Evolutionary conservation across 176 grass and related monocot species (phyloP).

Genomic region (Oryza nivara): DNA sequence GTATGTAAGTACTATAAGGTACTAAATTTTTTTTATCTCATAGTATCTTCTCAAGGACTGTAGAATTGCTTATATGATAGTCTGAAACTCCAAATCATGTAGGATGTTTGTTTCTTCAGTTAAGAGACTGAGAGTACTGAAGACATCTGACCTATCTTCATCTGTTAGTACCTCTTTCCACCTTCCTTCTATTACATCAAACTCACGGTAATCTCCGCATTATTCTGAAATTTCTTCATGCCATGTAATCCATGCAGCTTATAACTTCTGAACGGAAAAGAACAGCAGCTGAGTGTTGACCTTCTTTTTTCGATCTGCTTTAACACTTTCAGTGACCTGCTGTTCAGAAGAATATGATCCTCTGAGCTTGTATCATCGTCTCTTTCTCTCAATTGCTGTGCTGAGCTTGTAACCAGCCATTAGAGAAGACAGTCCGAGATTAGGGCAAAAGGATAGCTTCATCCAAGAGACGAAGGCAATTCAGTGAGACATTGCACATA

Average conservation of each 20-base stretch:
- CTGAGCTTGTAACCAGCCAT: background rate
- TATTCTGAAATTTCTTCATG: background rate
- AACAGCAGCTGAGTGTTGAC: slow-evolving; percentile 46
- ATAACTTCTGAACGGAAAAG: slow-evolving; percentile 49
- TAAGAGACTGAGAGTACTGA: slow-evolving; percentile 70
- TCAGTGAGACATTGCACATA: too few relatives aligned
- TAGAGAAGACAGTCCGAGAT: too few relatives aligned
- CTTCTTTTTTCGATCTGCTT: background rate
- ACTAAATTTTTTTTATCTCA: too few relatives aligned
- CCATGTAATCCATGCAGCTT: slow-evolving; percentile 41
- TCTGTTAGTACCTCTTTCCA: slow-evolving; percentile 40
- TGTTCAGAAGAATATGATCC: slow-evolving; percentile 39
- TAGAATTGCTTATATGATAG: background rate
- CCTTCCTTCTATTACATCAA: background rate
- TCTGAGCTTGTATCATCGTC: slow-evolving; percentile 56
- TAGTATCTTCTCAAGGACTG: too few relatives aligned
- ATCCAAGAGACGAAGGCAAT: too few relatives aligned
- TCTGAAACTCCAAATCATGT: slow-evolving; percentile 5
- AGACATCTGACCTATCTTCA: slow-evolving; percentile 63
- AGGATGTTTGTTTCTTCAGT: slow-evolving; percentile 73
- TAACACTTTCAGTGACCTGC: background rate
- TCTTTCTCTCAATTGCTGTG: background rate
- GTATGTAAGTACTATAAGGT: too few relatives aligned
- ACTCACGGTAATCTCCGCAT: background rate
- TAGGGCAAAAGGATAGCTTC: too few relatives aligned